A percentile compares a stretch with the other conserved stretches of the same genome.
Evolutionary conservation across 176 grass and related monocot species (phyloP).

Genomic region (Guadua angustifolia): DNA sequence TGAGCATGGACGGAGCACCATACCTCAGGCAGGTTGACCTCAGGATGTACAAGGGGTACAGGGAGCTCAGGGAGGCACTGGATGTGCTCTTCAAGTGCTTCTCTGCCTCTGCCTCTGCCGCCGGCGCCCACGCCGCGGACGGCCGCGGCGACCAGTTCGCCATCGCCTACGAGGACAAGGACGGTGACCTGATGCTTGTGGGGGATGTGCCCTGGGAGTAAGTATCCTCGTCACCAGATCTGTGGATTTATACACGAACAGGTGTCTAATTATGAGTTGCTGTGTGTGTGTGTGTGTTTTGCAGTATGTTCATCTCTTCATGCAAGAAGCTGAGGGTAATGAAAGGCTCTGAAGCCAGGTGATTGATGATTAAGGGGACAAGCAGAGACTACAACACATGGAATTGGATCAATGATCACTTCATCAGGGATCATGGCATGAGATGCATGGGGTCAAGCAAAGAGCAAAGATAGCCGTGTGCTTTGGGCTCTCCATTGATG

Average conservation of each 20-base stretch:
- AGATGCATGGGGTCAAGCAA: background rate
- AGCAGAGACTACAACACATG: constrained; percentile 2
- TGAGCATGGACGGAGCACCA: constrained; percentile 96
- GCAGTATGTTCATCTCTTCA: constrained; percentile 84
- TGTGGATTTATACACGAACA: background rate
- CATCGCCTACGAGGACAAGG: constrained; percentile 86
- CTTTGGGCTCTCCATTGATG: constrained; percentile 41
- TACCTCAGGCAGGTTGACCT: constrained; percentile 94
- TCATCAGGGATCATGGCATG: background rate
- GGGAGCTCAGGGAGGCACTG: constrained; percentile 68
- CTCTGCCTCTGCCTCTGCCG: constrained; percentile 7
- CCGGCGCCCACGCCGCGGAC: background rate
- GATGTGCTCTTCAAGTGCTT: constrained; percentile 76
- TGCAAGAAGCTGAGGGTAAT: constrained; percentile 98
- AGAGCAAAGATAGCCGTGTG: background rate
- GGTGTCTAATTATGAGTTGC: background rate
- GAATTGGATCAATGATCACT: background rate
- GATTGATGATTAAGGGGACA: constrained; percentile 45
- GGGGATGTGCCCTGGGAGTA: constrained; percentile 97
- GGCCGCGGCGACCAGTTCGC: constrained; percentile 38
- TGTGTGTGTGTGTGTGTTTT: background rate
- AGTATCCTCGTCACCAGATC: constrained; percentile 42
- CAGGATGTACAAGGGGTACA: constrained; percentile 71
- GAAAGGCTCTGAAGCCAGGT: constrained; percentile 72
- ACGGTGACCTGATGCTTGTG: constrained; percentile 88